Base-by-base conservation (phyloP, 225 moss, liverwort and hornwort genomes). In the Asterella californica region DNA sequence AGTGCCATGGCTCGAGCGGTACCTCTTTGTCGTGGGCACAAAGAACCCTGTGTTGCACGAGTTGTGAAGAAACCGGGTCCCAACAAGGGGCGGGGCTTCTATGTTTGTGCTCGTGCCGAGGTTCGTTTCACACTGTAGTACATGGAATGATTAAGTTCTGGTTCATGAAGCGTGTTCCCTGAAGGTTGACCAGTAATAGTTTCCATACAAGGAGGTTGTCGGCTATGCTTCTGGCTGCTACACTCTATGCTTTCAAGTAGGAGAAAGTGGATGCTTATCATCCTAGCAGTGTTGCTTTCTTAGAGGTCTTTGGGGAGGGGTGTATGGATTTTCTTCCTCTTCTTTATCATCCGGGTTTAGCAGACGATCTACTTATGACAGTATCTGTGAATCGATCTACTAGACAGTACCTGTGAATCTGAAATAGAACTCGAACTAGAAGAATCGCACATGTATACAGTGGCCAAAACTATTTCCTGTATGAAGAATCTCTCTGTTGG, bases 101-200 rank as follows among this genome's bases (percentile, higher is more conserved):
- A 93, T 80, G 95, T 94, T 25, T 99, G 97, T 80, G 94, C 93
- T 60, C 91, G 97, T 61, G 92, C 94, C 76, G 79, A 90, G 97
- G 96, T 97, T 60, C 19, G 87, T 77, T 21, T 76, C 18, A 25
- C 9, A 75, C 22, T 57, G 55, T 30, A 75, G 24, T 34, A 12
- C 6, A 24, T 0, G 38, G 3, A 30, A 7, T 36, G 6, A 14
- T 36, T 65, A 2, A 24, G 25, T 32, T 54, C 10, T 34, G 32
- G 29, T 30, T 65, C 65, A 2, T 65, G 33, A 30, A 65, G 27
- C 30, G 11, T 21, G 69, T 70, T 69, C 37, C 27, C 19, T 3
- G 30, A 33, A 14, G 14, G 12, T 21, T 27, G 9, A 25, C 61
- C 10, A 21, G 11, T 27, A 6, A 27, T 25, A 27, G 27, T 61